phyloP scores from a whole-genome alignment of 371 early-diverging fungal species.

The Lichtheimia ramosa region DNA sequence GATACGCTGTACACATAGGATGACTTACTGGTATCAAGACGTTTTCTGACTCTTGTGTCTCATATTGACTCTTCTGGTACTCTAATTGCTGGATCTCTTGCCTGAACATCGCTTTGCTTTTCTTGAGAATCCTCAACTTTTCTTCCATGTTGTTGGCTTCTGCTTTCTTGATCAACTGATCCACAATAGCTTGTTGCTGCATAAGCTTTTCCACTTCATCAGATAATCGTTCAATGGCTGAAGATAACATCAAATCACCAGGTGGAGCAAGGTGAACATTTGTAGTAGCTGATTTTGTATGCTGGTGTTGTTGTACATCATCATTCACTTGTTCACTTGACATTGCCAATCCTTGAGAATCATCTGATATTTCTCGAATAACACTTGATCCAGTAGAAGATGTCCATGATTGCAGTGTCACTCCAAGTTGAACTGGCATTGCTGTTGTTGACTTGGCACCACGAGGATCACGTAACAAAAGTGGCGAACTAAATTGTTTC shows the following conservation, averaged over 20 bases:
- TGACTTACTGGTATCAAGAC: constrained; percentile 60
- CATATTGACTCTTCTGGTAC: constrained; percentile 71
- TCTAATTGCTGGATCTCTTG: constrained; percentile 61
- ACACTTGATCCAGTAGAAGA: constrained; percentile 36
- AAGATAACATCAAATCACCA: constrained; percentile 65
- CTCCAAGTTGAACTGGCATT: constrained; percentile 33
- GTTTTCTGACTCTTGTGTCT: constrained; percentile 66
- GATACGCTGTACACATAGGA: background rate
- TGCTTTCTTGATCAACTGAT: constrained; percentile 63
- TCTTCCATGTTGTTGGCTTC: constrained; percentile 31
- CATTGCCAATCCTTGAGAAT: background rate
- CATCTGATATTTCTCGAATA: constrained; percentile 34
- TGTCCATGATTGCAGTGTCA: constrained; percentile 36
- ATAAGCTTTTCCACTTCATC: constrained; percentile 56
- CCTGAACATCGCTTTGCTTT: constrained; percentile 54
- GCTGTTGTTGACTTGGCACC: constrained; percentile 36
- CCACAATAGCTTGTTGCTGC: constrained; percentile 70
- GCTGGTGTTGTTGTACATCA: too few relatives aligned
- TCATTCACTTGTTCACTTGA: background rate
- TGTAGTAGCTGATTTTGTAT: background rate
- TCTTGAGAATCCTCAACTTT: constrained; percentile 58
- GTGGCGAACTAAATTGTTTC: constrained; percentile 11
- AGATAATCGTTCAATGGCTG: constrained; percentile 50
- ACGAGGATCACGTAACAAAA: constrained; percentile 19
- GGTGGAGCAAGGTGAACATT: constrained; percentile 67